phyloP scores from a whole-genome alignment of 257 asterid species.

The Buddleja alternifolia region DNA sequence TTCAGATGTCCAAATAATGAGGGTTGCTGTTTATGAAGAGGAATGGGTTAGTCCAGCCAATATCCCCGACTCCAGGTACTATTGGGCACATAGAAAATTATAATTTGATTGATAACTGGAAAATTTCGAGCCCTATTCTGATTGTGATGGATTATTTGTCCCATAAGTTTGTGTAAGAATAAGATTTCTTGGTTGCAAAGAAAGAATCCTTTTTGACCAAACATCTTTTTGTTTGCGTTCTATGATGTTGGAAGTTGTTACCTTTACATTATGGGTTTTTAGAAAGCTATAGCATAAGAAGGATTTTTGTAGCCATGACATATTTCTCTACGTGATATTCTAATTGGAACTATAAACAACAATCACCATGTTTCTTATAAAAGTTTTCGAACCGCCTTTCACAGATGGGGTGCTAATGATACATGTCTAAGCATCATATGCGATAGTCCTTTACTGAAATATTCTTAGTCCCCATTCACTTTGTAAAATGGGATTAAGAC shows the following conservation, averaged over 20 bases:
- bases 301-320: not conserved
- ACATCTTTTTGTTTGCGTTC: not conserved
- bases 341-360: not conserved
- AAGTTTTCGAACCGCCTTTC: no score
- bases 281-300: not conserved
- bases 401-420: no score
- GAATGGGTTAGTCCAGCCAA: conserved; percentile 89
- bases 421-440: no score
- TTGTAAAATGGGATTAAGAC: no score
- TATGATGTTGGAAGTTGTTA: not conserved
- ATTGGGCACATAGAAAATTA: conserved; percentile 3
- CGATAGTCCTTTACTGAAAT: no score
- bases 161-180: not conserved
- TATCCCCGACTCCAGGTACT: conserved; percentile 77
- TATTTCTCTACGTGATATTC: not conserved
- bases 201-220: not conserved
- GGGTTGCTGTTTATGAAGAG: conserved; percentile 95
- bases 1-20: conserved; percentile 87
- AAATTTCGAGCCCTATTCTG: conserved; percentile 19
- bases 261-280: not conserved
- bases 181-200: not conserved
- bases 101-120: conserved; percentile 8
- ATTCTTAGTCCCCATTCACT: no score
- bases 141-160: conserved; percentile 1
- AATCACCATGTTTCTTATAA: no score